Percentiles rank a stretch among this genome's conserved stretches.
Conservation (phyloP, 768 basidiomycete genomes). For the Dendrothele bispora region DNA sequence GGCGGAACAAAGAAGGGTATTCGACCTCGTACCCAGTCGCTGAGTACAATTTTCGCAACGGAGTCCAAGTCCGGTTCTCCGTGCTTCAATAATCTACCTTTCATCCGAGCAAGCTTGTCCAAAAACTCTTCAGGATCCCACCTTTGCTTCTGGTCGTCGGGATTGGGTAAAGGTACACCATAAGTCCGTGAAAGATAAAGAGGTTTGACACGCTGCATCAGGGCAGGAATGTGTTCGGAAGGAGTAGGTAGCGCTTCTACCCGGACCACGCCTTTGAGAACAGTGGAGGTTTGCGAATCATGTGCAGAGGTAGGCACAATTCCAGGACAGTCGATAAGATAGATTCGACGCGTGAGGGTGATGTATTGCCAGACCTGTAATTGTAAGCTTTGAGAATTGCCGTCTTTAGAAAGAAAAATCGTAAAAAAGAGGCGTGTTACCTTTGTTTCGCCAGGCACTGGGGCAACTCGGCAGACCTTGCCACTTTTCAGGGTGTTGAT, state of each 20-base stretch:
- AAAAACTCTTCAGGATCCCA: constrained; percentile 83
- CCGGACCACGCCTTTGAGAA: constrained; percentile 95
- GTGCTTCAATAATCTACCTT: constrained; percentile 88
- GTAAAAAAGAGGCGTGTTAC: constrained; percentile 25
- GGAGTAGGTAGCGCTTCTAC: constrained; percentile 93
- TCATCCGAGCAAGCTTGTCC: constrained; percentile 83
- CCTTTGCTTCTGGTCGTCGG: constrained; percentile 45
- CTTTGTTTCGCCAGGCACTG: constrained; percentile 98
- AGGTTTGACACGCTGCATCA: constrained; percentile 91
- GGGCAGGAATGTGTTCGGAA: constrained; percentile 85
- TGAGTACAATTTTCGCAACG: constrained; percentile 92
- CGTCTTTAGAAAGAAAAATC: neutral
- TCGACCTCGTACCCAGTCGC: constrained; percentile 96
- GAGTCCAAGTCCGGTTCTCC: constrained; percentile 93
- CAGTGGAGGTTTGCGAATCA: constrained; percentile 87
- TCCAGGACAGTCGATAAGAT: constrained; percentile 98
- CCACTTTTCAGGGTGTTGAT: constrained; percentile 99
- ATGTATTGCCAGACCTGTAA: constrained; percentile 98
- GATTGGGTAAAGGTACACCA: constrained; percentile 63
- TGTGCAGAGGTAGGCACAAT: constrained; percentile 93
- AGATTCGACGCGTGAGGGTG: constrained; percentile 92
- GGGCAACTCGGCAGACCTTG: constrained; percentile 96
- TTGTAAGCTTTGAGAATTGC: too few species aligned
- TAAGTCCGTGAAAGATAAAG: constrained; percentile 89
- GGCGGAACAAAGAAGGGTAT: constrained; percentile 96